phyloP scores from a whole-genome alignment of 306 rosid species.

The Sicyos baderoa region DNA sequence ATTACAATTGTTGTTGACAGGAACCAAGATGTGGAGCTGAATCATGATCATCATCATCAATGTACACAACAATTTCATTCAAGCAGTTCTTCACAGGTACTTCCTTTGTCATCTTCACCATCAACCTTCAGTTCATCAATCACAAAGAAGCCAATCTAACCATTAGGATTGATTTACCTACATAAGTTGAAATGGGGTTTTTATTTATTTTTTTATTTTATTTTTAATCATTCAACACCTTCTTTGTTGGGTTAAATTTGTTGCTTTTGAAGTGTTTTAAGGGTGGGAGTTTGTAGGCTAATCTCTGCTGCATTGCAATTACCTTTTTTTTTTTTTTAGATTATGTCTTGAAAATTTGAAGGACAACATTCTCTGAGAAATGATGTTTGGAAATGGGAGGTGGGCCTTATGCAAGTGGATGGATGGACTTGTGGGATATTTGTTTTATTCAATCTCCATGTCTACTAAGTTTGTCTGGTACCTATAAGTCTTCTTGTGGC shows the following conservation, averaged over 20 bases:
- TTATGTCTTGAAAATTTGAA: constrained; percentile 28
- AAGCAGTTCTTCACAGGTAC: constrained; percentile 62
- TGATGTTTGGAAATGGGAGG: constrained; percentile 34
- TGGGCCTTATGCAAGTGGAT: constrained; percentile 29
- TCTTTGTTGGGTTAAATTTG: constrained; percentile 38
- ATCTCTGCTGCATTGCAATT: constrained; percentile 26
- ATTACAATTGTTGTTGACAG: constrained; percentile 56
- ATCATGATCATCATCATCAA: constrained; percentile 22
- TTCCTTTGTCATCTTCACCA: constrained; percentile 64
- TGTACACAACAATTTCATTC: constrained; percentile 42
- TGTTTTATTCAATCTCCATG: constrained; percentile 32
- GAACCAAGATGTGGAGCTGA: constrained; percentile 38
- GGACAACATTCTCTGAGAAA: constrained; percentile 31
- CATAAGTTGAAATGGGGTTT: constrained; percentile 18
- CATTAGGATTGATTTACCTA: constrained; percentile 20
- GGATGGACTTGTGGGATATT: constrained; percentile 35
- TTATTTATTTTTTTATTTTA: constrained; percentile 23
- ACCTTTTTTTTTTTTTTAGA: constrained; percentile 26
- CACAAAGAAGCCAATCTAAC: constrained; percentile 43
- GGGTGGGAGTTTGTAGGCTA: constrained; percentile 28
- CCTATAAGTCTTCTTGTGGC: constrained; percentile 31
- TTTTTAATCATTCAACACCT: constrained; percentile 13
- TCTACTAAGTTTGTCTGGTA: constrained; percentile 31
- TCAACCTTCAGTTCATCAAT: constrained; percentile 36
- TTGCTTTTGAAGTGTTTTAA: constrained; percentile 23